A percentile compares a stretch with the other conserved stretches of the same genome.
Evolutionary conservation across 345 rosid species (phyloP).

Genomic region (Arabidopsis suecica): DNA sequence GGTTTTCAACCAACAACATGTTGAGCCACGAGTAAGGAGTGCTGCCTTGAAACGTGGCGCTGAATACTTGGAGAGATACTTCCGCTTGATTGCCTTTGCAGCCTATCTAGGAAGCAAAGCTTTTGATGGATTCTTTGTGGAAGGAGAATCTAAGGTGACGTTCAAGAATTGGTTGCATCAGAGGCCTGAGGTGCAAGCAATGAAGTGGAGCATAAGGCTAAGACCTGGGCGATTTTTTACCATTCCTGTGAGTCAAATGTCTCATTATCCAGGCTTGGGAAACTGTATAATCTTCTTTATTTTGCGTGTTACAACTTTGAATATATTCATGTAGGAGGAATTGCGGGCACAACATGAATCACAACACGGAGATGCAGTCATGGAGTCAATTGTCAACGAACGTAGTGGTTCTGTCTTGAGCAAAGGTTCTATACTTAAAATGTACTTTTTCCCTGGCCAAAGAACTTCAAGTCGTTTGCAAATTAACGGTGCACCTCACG

Average conservation of each 20-base stretch:
- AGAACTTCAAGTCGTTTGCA: constrained; percentile 82
- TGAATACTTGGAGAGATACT: constrained; percentile 91
- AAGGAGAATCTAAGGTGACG: constrained; percentile 76
- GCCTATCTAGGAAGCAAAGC: constrained; percentile 97
- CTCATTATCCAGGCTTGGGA: constrained; percentile 11
- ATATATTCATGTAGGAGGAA: constrained; percentile 65
- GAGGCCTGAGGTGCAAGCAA: constrained; percentile 93
- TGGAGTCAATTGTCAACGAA: constrained; percentile 89
- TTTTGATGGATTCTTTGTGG: constrained; percentile 85
- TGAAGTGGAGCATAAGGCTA: constrained; percentile 96
- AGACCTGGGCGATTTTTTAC: constrained; percentile 92
- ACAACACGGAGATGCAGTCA: constrained; percentile 93
- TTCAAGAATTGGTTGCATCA: constrained; percentile 91
- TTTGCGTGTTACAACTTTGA: constrained; percentile 14
- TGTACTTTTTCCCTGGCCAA: constrained; percentile 95
- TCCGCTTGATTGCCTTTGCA: constrained; percentile 92
- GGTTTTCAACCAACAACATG: constrained; percentile 88
- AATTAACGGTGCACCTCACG: constrained; percentile 91
- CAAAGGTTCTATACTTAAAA: constrained; percentile 84
- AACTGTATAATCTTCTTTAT: background rate
- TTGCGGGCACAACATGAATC: constrained; percentile 82
- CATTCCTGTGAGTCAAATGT: constrained; percentile 67
- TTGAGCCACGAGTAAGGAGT: constrained; percentile 88
- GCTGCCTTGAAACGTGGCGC: constrained; percentile 94
- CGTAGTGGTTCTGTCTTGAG: constrained; percentile 94